Base-by-base conservation (phyloP, 495 filamentous ascomycete species). In the Immersiella caudata region DNA sequence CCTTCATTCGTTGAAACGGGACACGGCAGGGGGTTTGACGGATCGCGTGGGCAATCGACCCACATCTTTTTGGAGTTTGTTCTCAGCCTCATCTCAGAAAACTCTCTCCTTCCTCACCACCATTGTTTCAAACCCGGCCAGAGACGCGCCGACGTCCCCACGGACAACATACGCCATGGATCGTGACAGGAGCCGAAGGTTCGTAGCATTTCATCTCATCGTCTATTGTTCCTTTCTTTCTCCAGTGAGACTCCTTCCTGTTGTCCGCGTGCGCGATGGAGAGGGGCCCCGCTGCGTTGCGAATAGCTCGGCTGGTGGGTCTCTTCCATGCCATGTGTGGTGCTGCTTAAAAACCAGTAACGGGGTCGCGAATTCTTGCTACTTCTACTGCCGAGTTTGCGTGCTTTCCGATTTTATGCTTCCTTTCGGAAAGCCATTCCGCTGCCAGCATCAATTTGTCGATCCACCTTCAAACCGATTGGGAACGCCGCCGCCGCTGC, bases 121-220 rank as follows among this genome's bases (percentile, higher is more conserved):
- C 26, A 21, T 29, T 36, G 9, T 22, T 46, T 40, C 63, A 16
- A 22, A 22, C 26, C 18, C 12, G 52, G 27, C n/a, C 21, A 20
- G 2, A n/a, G 33, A 20, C 33, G 9, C 54, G 33, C 36, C 24
- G 27, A n/a, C 54, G 60, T 54, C 29, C n/a, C 24, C n/a, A 21
- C 7, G 29, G n/a, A 20, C n/a, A 1, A 4, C 46, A 55, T 8
- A 62, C 1, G 66, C 14, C 12, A 74, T 76, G 72, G 74, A 74
- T 20, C 59, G 60, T 24, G 66, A 68, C 27, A 68, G 79, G 61
- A 79, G 77, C 68, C 74, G 79, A 67, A 78, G 77, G 79, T 80
- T 33, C 29, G 29, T 70, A 73, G 75, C 72, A 46, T 11, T 16
- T 66, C 22, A 21, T 70, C 72, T 73, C 72, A 46, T 11, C 9